These are phyloP conservation scores for Panicum hallii DNA, from an alignment of 202 grass and related monocot species.

Conservation along the genomic window DNA sequence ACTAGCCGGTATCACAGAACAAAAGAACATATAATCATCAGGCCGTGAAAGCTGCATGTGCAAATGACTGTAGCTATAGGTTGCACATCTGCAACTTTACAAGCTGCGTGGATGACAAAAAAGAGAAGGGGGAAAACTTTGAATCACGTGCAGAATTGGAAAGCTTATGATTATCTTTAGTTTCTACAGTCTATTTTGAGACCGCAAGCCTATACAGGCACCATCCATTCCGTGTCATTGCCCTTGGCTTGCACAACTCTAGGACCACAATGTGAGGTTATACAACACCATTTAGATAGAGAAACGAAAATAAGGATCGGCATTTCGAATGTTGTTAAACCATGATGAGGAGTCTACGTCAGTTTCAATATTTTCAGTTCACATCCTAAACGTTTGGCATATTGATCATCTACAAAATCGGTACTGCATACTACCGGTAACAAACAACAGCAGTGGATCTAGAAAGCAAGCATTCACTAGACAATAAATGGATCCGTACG, in stretches of 20 bases:
- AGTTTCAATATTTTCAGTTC: slow-evolving; percentile 4
- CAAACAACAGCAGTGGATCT: slow-evolving; percentile 1
- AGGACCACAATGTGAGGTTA: neutral
- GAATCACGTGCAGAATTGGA: neutral
- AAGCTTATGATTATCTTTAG: neutral
- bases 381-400: neutral
- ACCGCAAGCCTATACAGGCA: neutral
- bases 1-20: neutral
- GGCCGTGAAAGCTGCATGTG: neutral
- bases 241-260: no score
- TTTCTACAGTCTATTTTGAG: neutral
- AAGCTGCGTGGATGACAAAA: neutral
- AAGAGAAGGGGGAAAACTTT: neutral
- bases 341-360: neutral
- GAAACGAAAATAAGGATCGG: neutral
- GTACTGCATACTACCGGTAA: neutral
- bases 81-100: neutral
- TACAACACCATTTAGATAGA: slow-evolving; percentile 11
- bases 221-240: neutral
- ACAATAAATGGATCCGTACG: slow-evolving; percentile 8
- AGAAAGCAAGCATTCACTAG: neutral
- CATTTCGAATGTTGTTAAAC: slow-evolving; percentile 4
- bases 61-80: neutral
- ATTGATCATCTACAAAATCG: neutral
- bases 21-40: neutral